Conservation (phyloP, 2,329 filamentous ascomycete genomes). For the Dactylella cylindrospora region DNA sequence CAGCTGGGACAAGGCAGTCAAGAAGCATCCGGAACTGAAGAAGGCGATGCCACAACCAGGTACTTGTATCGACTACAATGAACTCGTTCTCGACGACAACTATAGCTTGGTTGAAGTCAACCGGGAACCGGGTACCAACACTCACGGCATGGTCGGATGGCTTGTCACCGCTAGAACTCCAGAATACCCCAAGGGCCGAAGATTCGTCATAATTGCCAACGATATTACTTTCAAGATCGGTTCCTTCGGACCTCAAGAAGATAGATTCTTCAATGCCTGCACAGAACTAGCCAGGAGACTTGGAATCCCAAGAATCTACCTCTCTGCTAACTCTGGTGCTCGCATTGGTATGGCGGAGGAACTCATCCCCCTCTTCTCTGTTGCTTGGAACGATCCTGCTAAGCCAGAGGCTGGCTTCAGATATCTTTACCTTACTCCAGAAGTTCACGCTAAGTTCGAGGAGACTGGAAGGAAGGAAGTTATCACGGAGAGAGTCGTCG, state of each 20-base stretch:
- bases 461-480: slow-evolving; percentile 73
- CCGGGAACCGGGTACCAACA: slow-evolving; percentile 92
- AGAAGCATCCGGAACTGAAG: slow-evolving; percentile 70
- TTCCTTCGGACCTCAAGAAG: slow-evolving; percentile 93
- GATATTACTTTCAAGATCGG: slow-evolving; percentile 99
- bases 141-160: slow-evolving; percentile 98
- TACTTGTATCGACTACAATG: slow-evolving; percentile 89
- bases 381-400: slow-evolving; percentile 85
- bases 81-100: slow-evolving; percentile 90
- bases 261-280: slow-evolving; percentile 99
- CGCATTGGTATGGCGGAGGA: slow-evolving; percentile 96
- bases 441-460: slow-evolving; percentile 82
- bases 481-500: slow-evolving; percentile 81
- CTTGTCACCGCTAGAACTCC: slow-evolving; percentile 91
- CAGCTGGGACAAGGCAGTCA: slow-evolving; percentile 77
- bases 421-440: slow-evolving; percentile 89
- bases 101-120: slow-evolving; percentile 91
- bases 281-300: slow-evolving; percentile 91
- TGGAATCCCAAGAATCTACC: slow-evolving; percentile 93
- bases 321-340: slow-evolving; percentile 98
- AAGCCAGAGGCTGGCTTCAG: slow-evolving; percentile 90
- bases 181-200: slow-evolving; percentile 87
- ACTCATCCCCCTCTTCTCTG: slow-evolving; percentile 93
- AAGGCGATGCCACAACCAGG: slow-evolving; percentile 81
- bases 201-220: slow-evolving; percentile 96